A percentile compares a stretch with the other conserved stretches of the same genome.
phyloP scores from a whole-genome alignment of 257 asterid genomes.

The Voacanga thouarsii region DNA sequence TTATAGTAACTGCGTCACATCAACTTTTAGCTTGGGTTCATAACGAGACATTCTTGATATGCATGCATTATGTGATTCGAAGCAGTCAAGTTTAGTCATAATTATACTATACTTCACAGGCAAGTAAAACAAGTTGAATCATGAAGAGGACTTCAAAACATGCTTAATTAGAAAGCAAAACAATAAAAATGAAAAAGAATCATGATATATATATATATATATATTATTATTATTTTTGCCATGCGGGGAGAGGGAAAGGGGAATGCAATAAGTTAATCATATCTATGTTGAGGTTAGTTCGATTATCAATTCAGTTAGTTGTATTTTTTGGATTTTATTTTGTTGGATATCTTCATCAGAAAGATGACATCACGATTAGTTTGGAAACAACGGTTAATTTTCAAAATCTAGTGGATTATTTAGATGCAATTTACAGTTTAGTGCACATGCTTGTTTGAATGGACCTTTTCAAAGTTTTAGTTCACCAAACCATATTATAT shows the following conservation, averaged over 20 bases:
- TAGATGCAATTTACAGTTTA: background rate
- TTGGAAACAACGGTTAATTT: background rate
- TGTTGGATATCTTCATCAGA: background rate
- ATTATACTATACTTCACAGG: background rate
- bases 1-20: no score
- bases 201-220: no score
- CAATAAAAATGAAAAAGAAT: no score
- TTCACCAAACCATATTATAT: background rate
- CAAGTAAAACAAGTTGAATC: background rate
- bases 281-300: background rate
- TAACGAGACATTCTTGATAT: background rate
- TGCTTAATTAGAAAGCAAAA: background rate
- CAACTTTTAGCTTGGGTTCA: no score
- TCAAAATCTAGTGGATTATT: background rate
- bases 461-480: background rate
- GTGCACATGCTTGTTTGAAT: background rate
- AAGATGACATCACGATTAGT: background rate
- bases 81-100: background rate
- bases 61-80: background rate
- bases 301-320: background rate
- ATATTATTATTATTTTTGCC: background rate
- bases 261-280: background rate
- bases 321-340: no score
- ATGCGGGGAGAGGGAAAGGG: background rate
- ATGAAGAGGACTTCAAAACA: background rate